These are phyloP conservation scores for Ballota nigra DNA, from an alignment of 257 asterid genomes.

Conservation along the genomic window DNA sequence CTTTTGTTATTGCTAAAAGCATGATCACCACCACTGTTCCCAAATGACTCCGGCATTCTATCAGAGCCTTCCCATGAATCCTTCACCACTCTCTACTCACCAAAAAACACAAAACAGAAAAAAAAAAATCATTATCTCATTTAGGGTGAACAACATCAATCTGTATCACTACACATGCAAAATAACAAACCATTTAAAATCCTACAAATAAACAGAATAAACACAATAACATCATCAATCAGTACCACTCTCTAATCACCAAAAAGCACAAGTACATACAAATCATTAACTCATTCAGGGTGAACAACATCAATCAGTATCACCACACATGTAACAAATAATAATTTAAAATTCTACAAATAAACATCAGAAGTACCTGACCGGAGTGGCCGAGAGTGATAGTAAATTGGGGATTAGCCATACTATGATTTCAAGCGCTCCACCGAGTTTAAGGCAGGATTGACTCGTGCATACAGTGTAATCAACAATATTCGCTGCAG, in stretches of 20 bases:
- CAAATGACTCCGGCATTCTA: conserved; percentile 25
- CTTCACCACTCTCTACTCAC: conserved; percentile 56
- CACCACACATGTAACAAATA: background rate
- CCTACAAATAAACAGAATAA: background rate
- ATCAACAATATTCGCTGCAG: background rate
- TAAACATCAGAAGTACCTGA: conserved; percentile 38
- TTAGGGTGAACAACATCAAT: background rate
- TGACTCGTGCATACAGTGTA: background rate
- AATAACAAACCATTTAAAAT: background rate
- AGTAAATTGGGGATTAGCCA: conserved; percentile 55
- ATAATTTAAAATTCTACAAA: background rate
- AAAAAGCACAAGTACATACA: background rate
- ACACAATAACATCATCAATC: no score
- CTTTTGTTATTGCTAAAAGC: conserved; percentile 26
- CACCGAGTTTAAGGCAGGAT: background rate
- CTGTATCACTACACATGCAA: background rate
- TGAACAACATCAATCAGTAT: background rate
- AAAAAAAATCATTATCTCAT: background rate
- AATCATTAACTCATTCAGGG: background rate
- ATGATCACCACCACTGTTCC: conserved; percentile 26
- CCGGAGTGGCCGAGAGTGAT: conserved; percentile 71
- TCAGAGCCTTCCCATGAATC: conserved; percentile 31
- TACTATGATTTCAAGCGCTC: conserved; percentile 3
- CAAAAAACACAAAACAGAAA: background rate
- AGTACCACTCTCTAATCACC: conserved; percentile 54